Conservation (phyloP, 768 basidiomycete species). For the Udeniomyces megalosporus region DNA sequence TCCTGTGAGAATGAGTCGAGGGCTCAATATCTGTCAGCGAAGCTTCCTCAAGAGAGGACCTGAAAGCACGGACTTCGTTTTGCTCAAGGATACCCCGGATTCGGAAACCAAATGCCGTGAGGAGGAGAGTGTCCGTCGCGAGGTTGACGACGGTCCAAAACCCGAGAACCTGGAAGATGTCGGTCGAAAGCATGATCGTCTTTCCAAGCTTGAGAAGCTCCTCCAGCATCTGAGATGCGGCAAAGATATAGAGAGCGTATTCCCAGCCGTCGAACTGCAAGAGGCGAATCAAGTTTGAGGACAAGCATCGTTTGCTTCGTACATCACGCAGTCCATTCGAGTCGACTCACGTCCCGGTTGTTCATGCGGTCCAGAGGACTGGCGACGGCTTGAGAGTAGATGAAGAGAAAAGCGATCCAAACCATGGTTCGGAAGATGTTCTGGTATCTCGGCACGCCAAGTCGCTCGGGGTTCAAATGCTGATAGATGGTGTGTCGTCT, state of each 20-base stretch:
- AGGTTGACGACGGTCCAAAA: constrained; percentile 62
- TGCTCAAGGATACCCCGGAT: constrained; percentile 38
- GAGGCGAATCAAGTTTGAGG: too few relatives aligned
- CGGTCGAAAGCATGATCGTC: constrained; percentile 53
- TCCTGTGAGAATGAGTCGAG: constrained; percentile 2
- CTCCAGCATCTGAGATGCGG: constrained; percentile 61
- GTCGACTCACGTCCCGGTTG: background rate
- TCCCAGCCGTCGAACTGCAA: constrained; percentile 67
- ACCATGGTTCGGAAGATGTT: constrained; percentile 52
- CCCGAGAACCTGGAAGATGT: constrained; percentile 39
- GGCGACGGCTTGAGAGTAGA: constrained; percentile 55
- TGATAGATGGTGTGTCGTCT: constrained; percentile 39
- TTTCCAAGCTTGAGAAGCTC: constrained; percentile 43
- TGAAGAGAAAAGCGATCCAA: constrained; percentile 50
- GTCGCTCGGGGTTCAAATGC: constrained; percentile 56
- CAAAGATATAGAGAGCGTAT: constrained; percentile 58
- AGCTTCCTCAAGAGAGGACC: background rate
- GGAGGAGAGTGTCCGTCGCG: constrained; percentile 54
- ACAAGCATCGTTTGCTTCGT: too few relatives aligned
- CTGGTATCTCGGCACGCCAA: constrained; percentile 80
- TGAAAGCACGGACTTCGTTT: constrained; percentile 21
- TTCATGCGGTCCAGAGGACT: constrained; percentile 4
- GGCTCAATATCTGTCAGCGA: background rate
- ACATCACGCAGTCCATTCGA: too few relatives aligned
- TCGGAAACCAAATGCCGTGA: constrained; percentile 59